A percentile compares a stretch with the other conserved stretches of the same genome.
phyloP scores from a whole-genome alignment of 2,329 filamentous ascomycete genomes.

The Ophioceras dolichostomum region DNA sequence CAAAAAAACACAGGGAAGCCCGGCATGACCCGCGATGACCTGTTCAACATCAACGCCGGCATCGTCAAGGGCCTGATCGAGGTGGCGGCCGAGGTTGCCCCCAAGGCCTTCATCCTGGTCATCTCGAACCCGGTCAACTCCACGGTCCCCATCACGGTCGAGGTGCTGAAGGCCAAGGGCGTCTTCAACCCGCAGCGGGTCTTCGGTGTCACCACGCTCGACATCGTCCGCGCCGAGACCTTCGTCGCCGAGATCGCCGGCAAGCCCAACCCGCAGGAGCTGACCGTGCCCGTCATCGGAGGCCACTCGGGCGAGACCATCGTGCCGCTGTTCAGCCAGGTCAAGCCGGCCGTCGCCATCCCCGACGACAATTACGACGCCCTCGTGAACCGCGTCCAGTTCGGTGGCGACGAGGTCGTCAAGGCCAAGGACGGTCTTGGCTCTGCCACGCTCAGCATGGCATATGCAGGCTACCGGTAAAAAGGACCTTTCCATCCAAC shows the following conservation, averaged over 20 bases:
- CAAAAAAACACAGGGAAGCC: slow-evolving; percentile 91
- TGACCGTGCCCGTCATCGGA: slow-evolving; percentile 84
- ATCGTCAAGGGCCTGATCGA: slow-evolving; percentile 93
- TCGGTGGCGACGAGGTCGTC: slow-evolving; percentile 90
- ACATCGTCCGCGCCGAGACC: slow-evolving; percentile 95
- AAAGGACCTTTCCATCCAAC: slow-evolving; percentile 11
- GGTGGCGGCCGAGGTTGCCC: slow-evolving; percentile 73
- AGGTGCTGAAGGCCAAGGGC: slow-evolving; percentile 85
- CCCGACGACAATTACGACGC: slow-evolving; percentile 83
- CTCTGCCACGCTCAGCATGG: slow-evolving; percentile 78
- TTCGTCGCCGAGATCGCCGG: slow-evolving; percentile 82
- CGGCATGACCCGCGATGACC: slow-evolving; percentile 97
- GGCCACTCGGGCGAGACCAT: slow-evolving; percentile 98
- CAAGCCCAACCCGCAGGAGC: slow-evolving; percentile 69
- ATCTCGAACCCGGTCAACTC: slow-evolving; percentile 99
- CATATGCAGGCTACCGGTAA: slow-evolving; percentile 84
- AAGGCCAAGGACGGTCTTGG: slow-evolving; percentile 76
- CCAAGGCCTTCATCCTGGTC: slow-evolving; percentile 89
- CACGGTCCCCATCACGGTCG: slow-evolving; percentile 92
- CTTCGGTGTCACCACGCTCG: slow-evolving; percentile 96
- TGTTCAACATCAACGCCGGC: slow-evolving; percentile 99
- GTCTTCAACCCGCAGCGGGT: slow-evolving; percentile 94
- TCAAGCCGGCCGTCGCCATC: slow-evolving; percentile 66
- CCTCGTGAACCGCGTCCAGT: slow-evolving; percentile 90
- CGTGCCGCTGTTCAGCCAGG: slow-evolving; percentile 91